phyloP scores from a whole-genome alignment of 2,329 filamentous ascomycete species.

The Epicoccum nigrum region DNA sequence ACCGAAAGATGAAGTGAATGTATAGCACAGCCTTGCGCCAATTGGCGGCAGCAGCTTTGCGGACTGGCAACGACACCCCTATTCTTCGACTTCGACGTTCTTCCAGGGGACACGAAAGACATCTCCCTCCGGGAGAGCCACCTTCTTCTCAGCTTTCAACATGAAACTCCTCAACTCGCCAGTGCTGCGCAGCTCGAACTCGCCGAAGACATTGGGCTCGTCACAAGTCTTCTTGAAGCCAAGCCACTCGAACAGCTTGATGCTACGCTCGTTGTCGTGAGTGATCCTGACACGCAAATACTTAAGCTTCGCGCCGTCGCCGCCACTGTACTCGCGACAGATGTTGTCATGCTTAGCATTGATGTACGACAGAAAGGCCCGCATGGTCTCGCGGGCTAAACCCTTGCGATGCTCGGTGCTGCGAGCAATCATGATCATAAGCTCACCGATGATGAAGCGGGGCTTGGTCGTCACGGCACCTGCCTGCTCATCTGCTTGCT shows the following conservation, averaged over 20 bases:
- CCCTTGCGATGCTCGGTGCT: slow-evolving; percentile 65
- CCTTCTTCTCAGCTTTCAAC: too few relatives aligned
- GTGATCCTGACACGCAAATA: slow-evolving; percentile 69
- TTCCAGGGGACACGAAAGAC: too few relatives aligned
- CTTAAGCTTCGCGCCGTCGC: slow-evolving; percentile 21
- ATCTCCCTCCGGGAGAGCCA: too few relatives aligned
- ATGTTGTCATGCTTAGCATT: slow-evolving; percentile 60
- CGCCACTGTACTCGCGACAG: slow-evolving; percentile 59
- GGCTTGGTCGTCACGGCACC: slow-evolving; percentile 3
- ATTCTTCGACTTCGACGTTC: too few relatives aligned
- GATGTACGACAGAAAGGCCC: slow-evolving; percentile 74
- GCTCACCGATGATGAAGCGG: slow-evolving; percentile 64
- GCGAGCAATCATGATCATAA: slow-evolving; percentile 86
- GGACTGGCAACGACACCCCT: slow-evolving; percentile 2
- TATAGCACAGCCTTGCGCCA: slow-evolving; percentile 12
- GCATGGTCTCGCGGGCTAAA: slow-evolving; percentile 68
- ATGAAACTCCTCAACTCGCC: too few relatives aligned
- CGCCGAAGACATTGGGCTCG: slow-evolving; percentile 69
- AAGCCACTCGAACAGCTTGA: slow-evolving; percentile 65
- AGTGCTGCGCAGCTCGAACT: slow-evolving; percentile 66
- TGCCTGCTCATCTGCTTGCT: slow-evolving; percentile 30
- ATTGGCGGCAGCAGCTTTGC: slow-evolving; percentile 5
- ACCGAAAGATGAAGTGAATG: slow-evolving; percentile 2
- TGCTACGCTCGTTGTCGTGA: slow-evolving; percentile 61
- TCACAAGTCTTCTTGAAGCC: slow-evolving; percentile 60